Evolutionary conservation across 306 rosid species (phyloP), one percentile per base, ranked within the genome.

Genomic region (Canavalia gladiata): DNA sequence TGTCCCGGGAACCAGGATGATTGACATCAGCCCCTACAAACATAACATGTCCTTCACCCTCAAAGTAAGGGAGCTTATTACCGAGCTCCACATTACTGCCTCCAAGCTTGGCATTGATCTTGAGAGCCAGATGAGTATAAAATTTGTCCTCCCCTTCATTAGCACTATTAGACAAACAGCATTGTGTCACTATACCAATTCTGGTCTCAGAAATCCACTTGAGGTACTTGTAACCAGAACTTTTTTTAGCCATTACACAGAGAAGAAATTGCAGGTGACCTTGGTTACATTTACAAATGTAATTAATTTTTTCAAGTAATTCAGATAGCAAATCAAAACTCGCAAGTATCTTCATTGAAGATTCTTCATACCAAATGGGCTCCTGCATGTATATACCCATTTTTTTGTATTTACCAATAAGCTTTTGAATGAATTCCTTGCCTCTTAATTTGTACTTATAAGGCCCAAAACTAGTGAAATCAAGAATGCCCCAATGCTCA

Each of bases 21-120:
- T 90, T 93, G 69, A 93, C 97, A 86, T 93, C 97, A 54, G 97
- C 97, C 64, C 97, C 97, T 5, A 93, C 41, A 70, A 93, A 90
- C 97, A 93, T 90, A 43, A 88, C 94, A 85, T 90, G 89, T 31
- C 83, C 90, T 28, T 83, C 80, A 18, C 81, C 86, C 35, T 69
- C 82, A 86, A 88, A 80, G 30, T 56, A 64, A 43, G 93, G 89
- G 49, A 90, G 88, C 65, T 84, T 73, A 8, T 83, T 81, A 68
- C 18, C 75, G 34, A 93, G 90, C 86, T 93, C 97, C 37, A 91
- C 90, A 46, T 93, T 93, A 68, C 97, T 93, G 59, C 97, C 97
- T 74, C 97, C 97, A 68, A 93, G 94, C 85, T 93, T 93, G 55
- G 97, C 97, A 81, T 91, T 93, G 76, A 93, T 88, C 90, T 93